Evolutionary conservation across 805 yeast genomes (phyloP).

Genomic region (Metschnikowia lachancei): DNA sequence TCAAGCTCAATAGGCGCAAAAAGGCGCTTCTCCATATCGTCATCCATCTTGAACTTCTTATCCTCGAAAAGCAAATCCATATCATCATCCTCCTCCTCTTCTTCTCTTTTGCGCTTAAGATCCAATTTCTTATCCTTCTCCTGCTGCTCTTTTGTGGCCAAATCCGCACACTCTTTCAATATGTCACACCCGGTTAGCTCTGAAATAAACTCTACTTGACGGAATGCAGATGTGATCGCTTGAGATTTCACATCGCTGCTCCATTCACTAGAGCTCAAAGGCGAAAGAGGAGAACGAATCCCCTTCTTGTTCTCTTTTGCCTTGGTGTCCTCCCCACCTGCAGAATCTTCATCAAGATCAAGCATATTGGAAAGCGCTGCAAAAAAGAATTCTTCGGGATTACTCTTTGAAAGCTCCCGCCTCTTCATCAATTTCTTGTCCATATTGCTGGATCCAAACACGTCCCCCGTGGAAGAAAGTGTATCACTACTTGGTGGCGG

Average conservation of each 20-base stretch:
- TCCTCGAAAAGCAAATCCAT: conserved; percentile 38
- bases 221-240: conserved; percentile 46
- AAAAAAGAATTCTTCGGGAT: conserved; percentile 49
- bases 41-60: conserved; percentile 30
- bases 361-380: conserved; percentile 52
- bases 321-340: conserved; percentile 17
- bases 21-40: conserved; percentile 20
- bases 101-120: conserved; percentile 20
- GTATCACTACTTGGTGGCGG: conserved; percentile 2
- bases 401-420: conserved; percentile 43
- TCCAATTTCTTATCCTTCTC: conserved; percentile 1
- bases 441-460: conserved; percentile 24
- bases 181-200: conserved; percentile 30
- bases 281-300: conserved; percentile 39
- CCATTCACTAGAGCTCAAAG: conserved; percentile 35
- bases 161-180: conserved; percentile 18
- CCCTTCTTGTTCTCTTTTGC: conserved; percentile 12
- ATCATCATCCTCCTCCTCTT: conserved; percentile 30
- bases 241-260: conserved; percentile 45
- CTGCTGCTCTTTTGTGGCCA: conserved; percentile 25
- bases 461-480: conserved; percentile 20
- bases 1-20: conserved; percentile 35
- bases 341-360: conserved; percentile 35
- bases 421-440: conserved; percentile 46
- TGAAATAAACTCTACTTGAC: conserved; percentile 40